Conservation (phyloP, 2,329 filamentous ascomycete species). For the Ustulina deusta region DNA sequence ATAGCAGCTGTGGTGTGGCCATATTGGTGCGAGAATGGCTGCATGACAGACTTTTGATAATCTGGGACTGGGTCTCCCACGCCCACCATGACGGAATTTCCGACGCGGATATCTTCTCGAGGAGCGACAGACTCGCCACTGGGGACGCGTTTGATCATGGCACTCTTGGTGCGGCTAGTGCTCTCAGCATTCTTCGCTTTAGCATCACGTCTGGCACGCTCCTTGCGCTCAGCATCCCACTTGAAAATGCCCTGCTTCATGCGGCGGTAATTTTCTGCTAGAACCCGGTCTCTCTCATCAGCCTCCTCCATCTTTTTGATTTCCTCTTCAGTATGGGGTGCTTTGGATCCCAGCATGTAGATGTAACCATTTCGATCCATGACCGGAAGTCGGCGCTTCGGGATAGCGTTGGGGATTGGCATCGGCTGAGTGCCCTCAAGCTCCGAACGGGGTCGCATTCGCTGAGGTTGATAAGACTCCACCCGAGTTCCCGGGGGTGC, state of each 20-base stretch:
- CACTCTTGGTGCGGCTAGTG: neutral
- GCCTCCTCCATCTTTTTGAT: neutral
- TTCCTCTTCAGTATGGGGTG: constrained; percentile 14
- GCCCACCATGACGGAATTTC: constrained; percentile 1
- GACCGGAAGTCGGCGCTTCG: constrained; percentile 4
- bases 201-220: neutral
- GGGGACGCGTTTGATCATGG: neutral
- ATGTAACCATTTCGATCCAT: constrained; percentile 5
- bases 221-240: neutral
- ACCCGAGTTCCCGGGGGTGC: neutral
- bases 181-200: neutral
- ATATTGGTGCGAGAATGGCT: constrained; percentile 15
- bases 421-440: constrained; percentile 13
- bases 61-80: neutral
- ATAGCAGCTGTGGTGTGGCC: neutral
- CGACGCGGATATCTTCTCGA: neutral
- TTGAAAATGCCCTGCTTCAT: constrained; percentile 1
- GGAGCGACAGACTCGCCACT: neutral
- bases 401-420: constrained; percentile 22
- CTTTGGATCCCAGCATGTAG: neutral
- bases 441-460: neutral
- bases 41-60: constrained; percentile 6
- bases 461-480: no score
- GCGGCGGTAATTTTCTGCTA: constrained; percentile 1
- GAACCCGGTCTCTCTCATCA: neutral